Evolutionary conservation across 1,284 basidiomycete species (phyloP).

Genomic region (Rhodotorula glutinis): DNA sequence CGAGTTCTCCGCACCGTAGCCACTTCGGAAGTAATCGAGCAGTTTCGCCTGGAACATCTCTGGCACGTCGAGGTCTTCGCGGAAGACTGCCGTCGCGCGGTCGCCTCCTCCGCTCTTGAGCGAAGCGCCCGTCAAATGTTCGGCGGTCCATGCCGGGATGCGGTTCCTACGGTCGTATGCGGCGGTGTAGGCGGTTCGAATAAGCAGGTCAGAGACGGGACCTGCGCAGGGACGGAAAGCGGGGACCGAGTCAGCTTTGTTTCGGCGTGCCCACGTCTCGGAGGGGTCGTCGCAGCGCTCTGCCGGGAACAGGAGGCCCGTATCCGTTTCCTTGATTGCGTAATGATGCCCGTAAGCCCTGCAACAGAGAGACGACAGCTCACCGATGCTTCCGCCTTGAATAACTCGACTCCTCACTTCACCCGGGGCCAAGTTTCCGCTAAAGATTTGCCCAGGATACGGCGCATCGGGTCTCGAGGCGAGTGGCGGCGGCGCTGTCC

Average conservation of each 20-base stretch:
- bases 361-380: not conserved
- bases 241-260: not conserved
- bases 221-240: conserved; percentile 17
- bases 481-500: not conserved
- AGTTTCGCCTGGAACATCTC: conserved; percentile 76
- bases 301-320: too few relatives aligned
- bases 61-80: conserved; percentile 78
- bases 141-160: conserved; percentile 77
- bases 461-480: too few relatives aligned
- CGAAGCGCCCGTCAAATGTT: conserved; percentile 72
- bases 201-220: conserved; percentile 41
- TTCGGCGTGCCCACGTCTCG: not conserved
- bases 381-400: conserved; percentile 26
- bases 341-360: too few relatives aligned
- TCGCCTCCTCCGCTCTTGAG: conserved; percentile 59
- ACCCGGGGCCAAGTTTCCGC: conserved; percentile 11
- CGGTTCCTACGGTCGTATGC: conserved; percentile 85
- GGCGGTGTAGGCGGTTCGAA: conserved; percentile 38
- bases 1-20: not conserved
- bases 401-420: conserved; percentile 18
- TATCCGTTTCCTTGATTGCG: fast-evolving
- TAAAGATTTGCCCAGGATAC: conserved; percentile 16
- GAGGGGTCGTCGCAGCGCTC: too few relatives aligned
- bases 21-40: conserved; percentile 70
- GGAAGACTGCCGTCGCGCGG: conserved; percentile 66